Evolutionary conservation across 2,329 filamentous ascomycete genomes (phyloP).

Genomic region (Trichoderma citrinoviride): DNA sequence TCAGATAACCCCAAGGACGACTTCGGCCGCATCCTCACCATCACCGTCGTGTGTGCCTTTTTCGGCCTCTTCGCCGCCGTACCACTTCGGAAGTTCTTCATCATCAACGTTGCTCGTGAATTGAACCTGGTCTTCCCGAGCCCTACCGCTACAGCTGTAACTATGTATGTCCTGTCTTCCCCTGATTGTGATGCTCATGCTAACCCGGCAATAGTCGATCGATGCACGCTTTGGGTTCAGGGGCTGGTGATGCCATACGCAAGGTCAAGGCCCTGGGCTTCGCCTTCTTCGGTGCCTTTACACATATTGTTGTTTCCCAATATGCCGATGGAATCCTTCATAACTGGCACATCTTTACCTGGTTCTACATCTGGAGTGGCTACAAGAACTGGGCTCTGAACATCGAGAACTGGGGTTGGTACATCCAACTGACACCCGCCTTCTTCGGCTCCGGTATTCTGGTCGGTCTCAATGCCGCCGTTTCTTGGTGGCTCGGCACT

Average conservation of each 20-base stretch:
- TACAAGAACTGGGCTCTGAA: slow-evolving; percentile 50
- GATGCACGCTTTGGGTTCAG: slow-evolving; percentile 58
- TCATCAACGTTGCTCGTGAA: slow-evolving; percentile 62
- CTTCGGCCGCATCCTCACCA: slow-evolving; percentile 56
- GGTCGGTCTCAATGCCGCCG: slow-evolving; percentile 52
- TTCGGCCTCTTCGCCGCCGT: slow-evolving; percentile 64
- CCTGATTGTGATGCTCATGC: no score
- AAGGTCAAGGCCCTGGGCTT: slow-evolving; percentile 56
- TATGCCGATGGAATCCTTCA: slow-evolving; percentile 60
- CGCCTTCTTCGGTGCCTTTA: slow-evolving; percentile 50
- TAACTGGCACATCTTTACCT: slow-evolving; percentile 55
- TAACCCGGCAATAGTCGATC: slow-evolving; percentile 53
- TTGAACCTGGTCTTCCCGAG: slow-evolving; percentile 59
- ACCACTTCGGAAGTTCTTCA: slow-evolving; percentile 65
- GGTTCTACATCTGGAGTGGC: slow-evolving; percentile 55
- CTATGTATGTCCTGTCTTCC: no score
- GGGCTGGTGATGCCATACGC: slow-evolving; percentile 50
- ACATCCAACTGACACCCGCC: slow-evolving; percentile 57
- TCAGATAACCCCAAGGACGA: slow-evolving; percentile 50
- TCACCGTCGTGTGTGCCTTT: slow-evolving; percentile 61
- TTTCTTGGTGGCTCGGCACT: slow-evolving; percentile 57
- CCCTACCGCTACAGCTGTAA: slow-evolving; percentile 49
- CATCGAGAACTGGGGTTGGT: slow-evolving; percentile 62
- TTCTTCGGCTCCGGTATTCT: slow-evolving; percentile 58
- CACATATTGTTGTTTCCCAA: slow-evolving; percentile 55